These are phyloP conservation scores for Corrigiola litoralis DNA, from an alignment of 179 eudicot genomes.

Conservation along the genomic window DNA sequence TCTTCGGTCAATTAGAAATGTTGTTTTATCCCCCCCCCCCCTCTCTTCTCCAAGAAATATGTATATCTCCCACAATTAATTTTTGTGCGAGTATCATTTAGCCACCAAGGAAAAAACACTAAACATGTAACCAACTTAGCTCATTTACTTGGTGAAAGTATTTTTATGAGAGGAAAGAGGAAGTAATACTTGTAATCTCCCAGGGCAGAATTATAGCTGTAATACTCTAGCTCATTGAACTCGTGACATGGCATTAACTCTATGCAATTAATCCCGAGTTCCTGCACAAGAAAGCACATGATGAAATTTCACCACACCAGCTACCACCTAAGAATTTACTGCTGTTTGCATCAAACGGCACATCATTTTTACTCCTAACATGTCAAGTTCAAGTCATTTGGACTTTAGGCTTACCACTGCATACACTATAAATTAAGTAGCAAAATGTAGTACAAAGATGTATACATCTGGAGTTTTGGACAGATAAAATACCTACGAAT, in stretches of 20 bases:
- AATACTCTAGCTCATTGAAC: conserved; percentile 92
- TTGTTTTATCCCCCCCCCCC: too few relatives aligned
- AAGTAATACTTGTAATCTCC: conserved; percentile 78
- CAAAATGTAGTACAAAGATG: too few relatives aligned
- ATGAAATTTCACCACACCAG: conserved; percentile 6
- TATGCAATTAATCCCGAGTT: conserved; percentile 94
- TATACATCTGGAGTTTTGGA: too few relatives aligned
- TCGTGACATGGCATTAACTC: conserved; percentile 99
- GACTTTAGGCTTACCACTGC: too few relatives aligned
- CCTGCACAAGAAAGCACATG: conserved; percentile 49
- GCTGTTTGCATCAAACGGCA: neutral
- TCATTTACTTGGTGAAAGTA: neutral
- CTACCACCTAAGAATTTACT: neutral
- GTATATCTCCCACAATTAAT: too few relatives aligned
- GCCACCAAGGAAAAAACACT: neutral
- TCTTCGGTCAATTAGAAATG: too few relatives aligned
- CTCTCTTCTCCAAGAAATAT: too few relatives aligned
- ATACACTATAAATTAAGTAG: neutral
- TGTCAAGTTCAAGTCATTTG: neutral
- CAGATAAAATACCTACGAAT: too few relatives aligned
- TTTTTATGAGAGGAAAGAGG: conserved; percentile 3
- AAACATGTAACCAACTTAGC: neutral
- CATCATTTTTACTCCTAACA: neutral
- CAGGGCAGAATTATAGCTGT: conserved; percentile 80
- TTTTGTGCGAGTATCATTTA: neutral